phyloP scores from a whole-genome alignment of 768 basidiomycete species.

The Rhizopogon rudus region DNA sequence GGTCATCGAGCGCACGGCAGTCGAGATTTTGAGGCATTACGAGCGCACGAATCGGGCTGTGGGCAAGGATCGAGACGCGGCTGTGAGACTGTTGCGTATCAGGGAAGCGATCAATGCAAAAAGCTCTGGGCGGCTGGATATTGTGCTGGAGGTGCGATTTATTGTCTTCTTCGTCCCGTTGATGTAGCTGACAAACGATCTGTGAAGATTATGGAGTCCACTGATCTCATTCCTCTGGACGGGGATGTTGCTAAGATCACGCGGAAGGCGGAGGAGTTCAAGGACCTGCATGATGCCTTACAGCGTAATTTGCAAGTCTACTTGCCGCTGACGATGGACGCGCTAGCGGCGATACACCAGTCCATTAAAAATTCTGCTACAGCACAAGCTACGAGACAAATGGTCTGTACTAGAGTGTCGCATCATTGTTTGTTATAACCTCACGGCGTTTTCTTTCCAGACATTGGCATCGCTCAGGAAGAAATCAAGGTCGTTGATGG shows the following conservation, averaged over 20 bases:
- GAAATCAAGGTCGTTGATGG: constrained; percentile 82
- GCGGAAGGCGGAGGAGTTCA: constrained; percentile 84
- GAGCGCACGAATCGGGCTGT: constrained; percentile 70
- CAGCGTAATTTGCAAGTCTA: constrained; percentile 88
- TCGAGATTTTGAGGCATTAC: constrained; percentile 76
- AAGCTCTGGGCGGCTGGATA: constrained; percentile 64
- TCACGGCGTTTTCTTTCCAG: constrained; percentile 29
- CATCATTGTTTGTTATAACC: constrained; percentile 11
- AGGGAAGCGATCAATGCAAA: constrained; percentile 79
- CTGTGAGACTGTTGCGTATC: constrained; percentile 70
- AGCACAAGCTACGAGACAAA: constrained; percentile 72
- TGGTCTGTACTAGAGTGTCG: constrained; percentile 42
- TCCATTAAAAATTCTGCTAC: constrained; percentile 65
- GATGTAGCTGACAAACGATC: background rate
- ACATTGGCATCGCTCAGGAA: constrained; percentile 63
- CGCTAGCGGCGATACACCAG: constrained; percentile 77
- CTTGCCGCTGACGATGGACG: constrained; percentile 89
- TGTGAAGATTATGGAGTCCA: constrained; percentile 77
- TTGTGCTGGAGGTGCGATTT: constrained; percentile 69
- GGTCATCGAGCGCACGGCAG: constrained; percentile 66
- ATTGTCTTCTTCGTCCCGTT: background rate
- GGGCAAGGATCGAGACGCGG: constrained; percentile 69
- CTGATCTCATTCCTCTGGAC: constrained; percentile 81
- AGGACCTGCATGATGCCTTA: constrained; percentile 78
- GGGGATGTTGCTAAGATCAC: constrained; percentile 84